These are phyloP conservation scores for Citrullus amarus DNA, from an alignment of 306 rosid species.

Conservation along the genomic window DNA sequence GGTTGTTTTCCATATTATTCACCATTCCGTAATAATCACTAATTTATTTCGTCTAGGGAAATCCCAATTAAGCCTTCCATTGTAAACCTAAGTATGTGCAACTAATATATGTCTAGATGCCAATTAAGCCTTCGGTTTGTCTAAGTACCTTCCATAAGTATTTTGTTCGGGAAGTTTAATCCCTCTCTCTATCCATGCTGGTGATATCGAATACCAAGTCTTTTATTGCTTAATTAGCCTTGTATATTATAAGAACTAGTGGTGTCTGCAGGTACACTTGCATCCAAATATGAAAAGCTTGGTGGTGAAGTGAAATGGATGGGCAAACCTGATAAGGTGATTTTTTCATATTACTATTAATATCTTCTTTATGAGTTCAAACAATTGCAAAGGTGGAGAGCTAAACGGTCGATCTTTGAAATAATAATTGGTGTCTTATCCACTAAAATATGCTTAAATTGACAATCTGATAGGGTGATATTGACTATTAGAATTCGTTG, in stretches of 20 bases:
- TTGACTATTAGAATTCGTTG: not conserved
- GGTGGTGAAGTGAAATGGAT: slow-evolving; percentile 98
- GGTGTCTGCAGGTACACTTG: slow-evolving; percentile 51
- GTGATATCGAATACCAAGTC: not conserved
- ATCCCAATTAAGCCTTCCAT: not conserved
- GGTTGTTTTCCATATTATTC: not conserved
- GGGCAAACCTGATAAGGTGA: slow-evolving; percentile 94
- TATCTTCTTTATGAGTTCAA: no score
- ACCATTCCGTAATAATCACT: not conserved
- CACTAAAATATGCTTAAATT: no score
- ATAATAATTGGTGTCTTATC: no score
- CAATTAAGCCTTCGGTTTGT: no score
- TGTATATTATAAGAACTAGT: not conserved
- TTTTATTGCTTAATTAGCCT: not conserved
- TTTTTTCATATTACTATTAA: no score
- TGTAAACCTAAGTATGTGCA: not conserved
- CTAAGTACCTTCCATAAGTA: not conserved
- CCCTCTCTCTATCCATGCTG: not conserved
- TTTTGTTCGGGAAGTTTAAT: not conserved
- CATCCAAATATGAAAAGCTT: slow-evolving; percentile 78
- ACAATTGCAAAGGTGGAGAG: no score
- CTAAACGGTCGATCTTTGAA: no score
- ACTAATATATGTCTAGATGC: not conserved
- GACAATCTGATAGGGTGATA: slow-evolving; percentile 40
- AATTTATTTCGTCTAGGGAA: not conserved